Evolutionary conservation across 2,329 filamentous ascomycete genomes (phyloP), one percentile per base, ranked within the genome.

Genomic region (Blastomyces gilchristii): DNA sequence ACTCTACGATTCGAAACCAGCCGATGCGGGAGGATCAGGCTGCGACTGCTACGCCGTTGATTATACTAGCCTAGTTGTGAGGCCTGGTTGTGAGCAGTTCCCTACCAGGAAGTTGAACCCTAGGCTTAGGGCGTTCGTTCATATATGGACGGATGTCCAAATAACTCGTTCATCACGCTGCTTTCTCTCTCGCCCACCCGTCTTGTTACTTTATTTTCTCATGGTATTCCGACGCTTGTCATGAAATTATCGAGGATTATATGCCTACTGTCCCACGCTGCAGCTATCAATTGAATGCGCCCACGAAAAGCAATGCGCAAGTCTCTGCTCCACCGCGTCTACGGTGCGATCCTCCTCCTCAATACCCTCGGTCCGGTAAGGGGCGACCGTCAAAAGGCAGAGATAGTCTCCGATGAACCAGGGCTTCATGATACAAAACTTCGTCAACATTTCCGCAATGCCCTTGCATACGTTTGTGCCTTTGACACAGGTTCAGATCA

Each of bases 361-460:
- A 25, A 59, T 34, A 59, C 43, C 14, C 58, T 59, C 22, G 41
- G 58, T 28, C 25, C 12, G 9, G 58, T 59, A 2, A 47, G 58
- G 49, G 58, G 58, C 31, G 58, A 47, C 28, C 41, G 58, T 11
- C 41, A n/a, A 49, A 59, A 59, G 25, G 58, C 41, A 49, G 58
- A 59, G 6, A 22, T 59, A 34, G 14, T 59, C 34, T 59, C 58
- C 11, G 43, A 59, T 25, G 41, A 59, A 34, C 28, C n/a, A 14
- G n/a, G 34, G 3, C 2, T 49, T 37, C 58, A 49, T 16, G 16
- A 59, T 18, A 59, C 25, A 7, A 59, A 49, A 49, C 58, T 59
- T 14, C 58, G 58, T 9, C 58, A 28, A 1, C 56, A 58, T 58
- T 58, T 58, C 39, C 45, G 39, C 39, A 58, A 58, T 25, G 56